These are phyloP conservation scores for Achaetomium macrosporum DNA, from an alignment of 2,329 filamentous ascomycete genomes.

Conservation along the genomic window DNA sequence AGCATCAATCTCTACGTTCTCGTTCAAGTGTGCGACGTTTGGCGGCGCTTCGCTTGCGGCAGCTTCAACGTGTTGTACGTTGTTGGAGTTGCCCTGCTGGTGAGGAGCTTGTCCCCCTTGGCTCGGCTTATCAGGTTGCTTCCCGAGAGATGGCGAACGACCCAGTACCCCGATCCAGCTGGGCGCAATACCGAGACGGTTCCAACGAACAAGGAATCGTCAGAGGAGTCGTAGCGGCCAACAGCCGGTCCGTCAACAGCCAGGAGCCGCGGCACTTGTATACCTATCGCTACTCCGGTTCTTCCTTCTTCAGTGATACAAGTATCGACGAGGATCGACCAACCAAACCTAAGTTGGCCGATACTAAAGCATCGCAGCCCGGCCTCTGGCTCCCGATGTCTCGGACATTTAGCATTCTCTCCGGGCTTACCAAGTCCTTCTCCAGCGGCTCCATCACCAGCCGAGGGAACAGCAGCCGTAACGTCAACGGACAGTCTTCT, in stretches of 20 bases:
- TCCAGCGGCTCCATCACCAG: slow-evolving; percentile 18
- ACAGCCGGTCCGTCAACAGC: neutral
- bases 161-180: neutral
- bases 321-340: neutral
- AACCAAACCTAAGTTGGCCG: neutral
- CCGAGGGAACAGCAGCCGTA: slow-evolving; percentile 13
- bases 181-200: neutral
- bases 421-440: slow-evolving; percentile 20
- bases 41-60: neutral
- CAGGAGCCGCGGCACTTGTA: neutral
- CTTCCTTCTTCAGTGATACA: neutral
- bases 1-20: neutral
- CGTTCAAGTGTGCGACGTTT: neutral
- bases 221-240: neutral
- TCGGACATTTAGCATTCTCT: slow-evolving; percentile 19
- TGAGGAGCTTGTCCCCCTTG: neutral
- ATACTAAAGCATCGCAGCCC: neutral
- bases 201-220: neutral
- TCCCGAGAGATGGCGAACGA: neutral
- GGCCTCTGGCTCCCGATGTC: slow-evolving; percentile 15
- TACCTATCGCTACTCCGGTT: neutral
- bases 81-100: neutral
- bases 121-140: neutral
- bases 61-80: neutral
- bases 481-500: slow-evolving; percentile 14